Conservation (phyloP, 148 eudicot genomes). For the Amaranthus hypochondriacus region DNA sequence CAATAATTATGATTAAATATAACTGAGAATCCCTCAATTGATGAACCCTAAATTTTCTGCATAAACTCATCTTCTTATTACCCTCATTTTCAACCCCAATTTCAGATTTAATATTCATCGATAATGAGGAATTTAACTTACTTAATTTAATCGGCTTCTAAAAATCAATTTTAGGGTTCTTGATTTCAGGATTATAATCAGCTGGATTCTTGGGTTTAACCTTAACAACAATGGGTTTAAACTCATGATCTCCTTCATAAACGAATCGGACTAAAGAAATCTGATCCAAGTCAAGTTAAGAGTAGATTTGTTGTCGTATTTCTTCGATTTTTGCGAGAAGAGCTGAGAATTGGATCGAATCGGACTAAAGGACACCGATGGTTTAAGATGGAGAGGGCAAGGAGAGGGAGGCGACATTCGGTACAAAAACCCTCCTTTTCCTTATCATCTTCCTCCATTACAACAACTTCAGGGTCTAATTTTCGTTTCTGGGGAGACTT, state of each 20-base stretch:
- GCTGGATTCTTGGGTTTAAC: background rate
- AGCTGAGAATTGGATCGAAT: conserved; percentile 21
- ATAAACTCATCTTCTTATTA: background rate
- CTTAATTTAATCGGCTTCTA: background rate
- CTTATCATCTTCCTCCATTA: conserved; percentile 38
- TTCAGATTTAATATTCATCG: conserved; percentile 6
- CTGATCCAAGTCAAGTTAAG: conserved; percentile 22
- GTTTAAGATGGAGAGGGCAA: too few relatives aligned
- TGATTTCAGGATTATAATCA: background rate
- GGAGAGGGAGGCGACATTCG: too few relatives aligned
- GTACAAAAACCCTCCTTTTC: conserved; percentile 55
- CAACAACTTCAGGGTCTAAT: background rate
- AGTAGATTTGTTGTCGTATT: conserved; percentile 24
- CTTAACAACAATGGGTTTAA: conserved; percentile 36
- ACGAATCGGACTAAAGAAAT: conserved; percentile 28
- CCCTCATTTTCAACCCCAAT: background rate
- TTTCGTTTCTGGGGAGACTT: conserved; percentile 20
- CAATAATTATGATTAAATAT: conserved; percentile 16
- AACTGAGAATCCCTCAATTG: conserved; percentile 12
- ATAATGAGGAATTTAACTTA: conserved; percentile 7
- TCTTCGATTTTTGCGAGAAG: conserved; percentile 31
- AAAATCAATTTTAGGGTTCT: background rate
- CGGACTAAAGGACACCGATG: too few relatives aligned
- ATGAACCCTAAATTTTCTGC: background rate
- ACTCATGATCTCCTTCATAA: conserved; percentile 16